Percentiles rank a stretch among this genome's conserved stretches.
Conservation (phyloP, 176 grass and related monocot genomes). For the Hordeum vulgare region DNA sequence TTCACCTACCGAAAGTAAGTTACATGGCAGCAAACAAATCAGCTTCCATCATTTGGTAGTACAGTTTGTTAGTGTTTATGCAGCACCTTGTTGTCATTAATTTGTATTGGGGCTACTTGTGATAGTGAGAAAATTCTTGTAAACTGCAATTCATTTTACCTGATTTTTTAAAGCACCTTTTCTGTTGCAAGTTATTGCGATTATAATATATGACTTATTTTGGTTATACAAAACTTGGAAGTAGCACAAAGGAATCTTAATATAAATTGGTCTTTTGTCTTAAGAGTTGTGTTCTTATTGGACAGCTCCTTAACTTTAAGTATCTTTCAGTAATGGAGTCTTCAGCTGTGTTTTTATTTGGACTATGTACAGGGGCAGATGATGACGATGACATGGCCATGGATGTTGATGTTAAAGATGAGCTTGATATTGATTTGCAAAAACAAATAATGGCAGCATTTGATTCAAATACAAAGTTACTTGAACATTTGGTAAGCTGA, state of each 20-base stretch:
- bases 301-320: background rate
- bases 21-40: background rate
- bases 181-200: background rate
- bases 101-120: background rate
- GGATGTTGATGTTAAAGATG: slow-evolving; percentile 60
- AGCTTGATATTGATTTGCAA: slow-evolving; percentile 64
- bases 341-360: background rate
- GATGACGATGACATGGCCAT: slow-evolving; percentile 64
- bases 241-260: background rate
- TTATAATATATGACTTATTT: background rate
- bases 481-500: slow-evolving; percentile 71
- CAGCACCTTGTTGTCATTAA: background rate
- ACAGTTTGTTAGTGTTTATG: slow-evolving; percentile 6
- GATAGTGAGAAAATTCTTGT: background rate
- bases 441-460: slow-evolving; percentile 72
- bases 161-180: background rate
- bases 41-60: background rate
- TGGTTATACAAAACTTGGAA: background rate
- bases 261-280: background rate
- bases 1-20: slow-evolving; percentile 44
- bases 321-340: background rate
- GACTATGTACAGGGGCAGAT: slow-evolving; percentile 33
- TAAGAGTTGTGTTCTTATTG: background rate
- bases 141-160: background rate
- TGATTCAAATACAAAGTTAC: slow-evolving; percentile 80